phyloP scores from a whole-genome alignment of 441 rosid species.

The Omphalea diandra region DNA sequence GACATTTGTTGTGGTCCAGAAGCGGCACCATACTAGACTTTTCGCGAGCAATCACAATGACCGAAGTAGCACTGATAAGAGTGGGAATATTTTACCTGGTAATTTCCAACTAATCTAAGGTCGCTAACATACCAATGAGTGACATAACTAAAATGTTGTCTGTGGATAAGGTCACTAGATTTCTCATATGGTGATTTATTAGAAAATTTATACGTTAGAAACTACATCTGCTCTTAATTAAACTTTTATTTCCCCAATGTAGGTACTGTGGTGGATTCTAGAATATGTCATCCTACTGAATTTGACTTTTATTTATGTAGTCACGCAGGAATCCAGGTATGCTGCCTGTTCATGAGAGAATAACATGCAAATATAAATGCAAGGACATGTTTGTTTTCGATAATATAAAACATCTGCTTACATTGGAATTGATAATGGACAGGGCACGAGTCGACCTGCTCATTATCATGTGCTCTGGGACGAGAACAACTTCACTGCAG shows the following conservation, averaged over 20 bases:
- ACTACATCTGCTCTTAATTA: background rate
- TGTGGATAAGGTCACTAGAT: background rate
- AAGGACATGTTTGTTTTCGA: background rate
- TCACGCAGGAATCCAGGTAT: conserved; percentile 19
- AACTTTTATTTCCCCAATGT: background rate
- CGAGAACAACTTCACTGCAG: conserved; percentile 16
- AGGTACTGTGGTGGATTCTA: conserved; percentile 19
- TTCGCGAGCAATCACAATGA: conserved; percentile 17
- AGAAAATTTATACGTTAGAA: no score
- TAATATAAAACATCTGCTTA: background rate
- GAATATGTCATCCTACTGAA: conserved; percentile 15
- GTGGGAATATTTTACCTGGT: conserved; percentile 19
- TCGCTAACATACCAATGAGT: no score
- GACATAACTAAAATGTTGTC: no score
- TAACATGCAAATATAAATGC: background rate
- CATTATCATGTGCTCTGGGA: conserved; percentile 20
- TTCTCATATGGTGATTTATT: no score
- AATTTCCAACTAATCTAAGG: background rate
- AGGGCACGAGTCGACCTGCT: conserved; percentile 15
- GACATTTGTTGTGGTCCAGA: conserved; percentile 15
- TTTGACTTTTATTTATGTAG: conserved; percentile 17
- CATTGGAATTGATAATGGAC: conserved; percentile 8
- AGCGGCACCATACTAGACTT: conserved; percentile 17
- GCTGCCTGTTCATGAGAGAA: background rate
- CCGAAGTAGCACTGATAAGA: conserved; percentile 6